Evolutionary conservation across 1,139 yeast species (phyloP), one percentile per base, ranked within the genome.

Genomic region (Lodderomyces parapsilosis): DNA sequence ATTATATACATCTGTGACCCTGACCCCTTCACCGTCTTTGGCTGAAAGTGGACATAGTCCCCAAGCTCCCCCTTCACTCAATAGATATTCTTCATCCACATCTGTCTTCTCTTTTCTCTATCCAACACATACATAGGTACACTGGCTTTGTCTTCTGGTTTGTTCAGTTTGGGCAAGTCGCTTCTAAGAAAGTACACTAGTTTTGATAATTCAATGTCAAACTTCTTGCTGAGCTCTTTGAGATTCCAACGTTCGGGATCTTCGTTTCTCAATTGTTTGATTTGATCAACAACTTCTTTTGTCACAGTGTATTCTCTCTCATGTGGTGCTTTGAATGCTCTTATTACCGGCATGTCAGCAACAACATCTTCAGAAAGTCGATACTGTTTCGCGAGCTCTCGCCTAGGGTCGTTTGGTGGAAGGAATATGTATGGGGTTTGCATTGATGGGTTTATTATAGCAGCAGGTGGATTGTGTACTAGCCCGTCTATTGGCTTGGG

Each of bases 371-470:
- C 40, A 6, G 34, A 18, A 19, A 43, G 31, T 13, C 42, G 32
- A 13, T 42, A 31, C 28, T 40, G 35, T 57, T 57, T 38, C 66
- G 63, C 61, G 28, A 68, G 62, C 2, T 60, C 64, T 46, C 71
- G 74, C 54, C 95, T 76, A 25, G 80, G 80, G 56, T 86, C 94
- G 7, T 62, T 55, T 2, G 64, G 55, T 2, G 96, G 96, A 43
- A 88, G 65, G 58, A 88, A 88, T 4, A 82, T 81, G 49, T 75
- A 76, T 27, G 96, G 95, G 0, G 96, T 88, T 45, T 58, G 60
- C 42, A 62, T 54, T 9, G 57, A 53, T 23, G 69, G 63, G 18
- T 54, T 48, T 23, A 49, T 37, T 34, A 62, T 54, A 28, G 68
- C 54, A 40, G 68, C 55, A 41, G 76, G 72, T 11, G 76, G 76